Evolutionary conservation across 2,329 filamentous ascomycete genomes (phyloP).

Genomic region (Decorospora gaudefroyi): DNA sequence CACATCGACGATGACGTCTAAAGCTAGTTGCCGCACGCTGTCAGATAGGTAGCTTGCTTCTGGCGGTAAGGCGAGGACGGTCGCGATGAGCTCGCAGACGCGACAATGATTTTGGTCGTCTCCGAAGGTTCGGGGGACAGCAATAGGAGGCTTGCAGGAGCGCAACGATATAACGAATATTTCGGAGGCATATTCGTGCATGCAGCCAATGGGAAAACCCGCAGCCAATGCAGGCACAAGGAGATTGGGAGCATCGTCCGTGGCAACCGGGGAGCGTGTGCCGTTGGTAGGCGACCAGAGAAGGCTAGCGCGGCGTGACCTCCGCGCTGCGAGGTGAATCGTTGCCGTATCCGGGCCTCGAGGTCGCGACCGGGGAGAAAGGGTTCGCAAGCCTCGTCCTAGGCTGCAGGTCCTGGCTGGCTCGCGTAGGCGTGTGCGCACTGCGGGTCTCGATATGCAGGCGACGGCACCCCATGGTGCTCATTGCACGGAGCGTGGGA

Average conservation of each 20-base stretch:
- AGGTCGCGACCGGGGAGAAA: constrained; percentile 18
- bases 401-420: constrained; percentile 24
- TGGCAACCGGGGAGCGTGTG: constrained; percentile 31
- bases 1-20: constrained; percentile 10
- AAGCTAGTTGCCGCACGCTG: neutral
- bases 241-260: constrained; percentile 23
- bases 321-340: constrained; percentile 19
- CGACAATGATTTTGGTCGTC: neutral
- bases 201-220: constrained; percentile 20
- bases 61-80: too few relatives aligned
- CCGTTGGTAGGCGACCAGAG: constrained; percentile 21
- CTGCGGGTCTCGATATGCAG: constrained; percentile 30
- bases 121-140: constrained; percentile 11
- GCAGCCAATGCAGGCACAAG: constrained; percentile 10
- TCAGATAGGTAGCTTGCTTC: too few relatives aligned
- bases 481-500: constrained; percentile 10
- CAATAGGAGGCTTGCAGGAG: constrained; percentile 19
- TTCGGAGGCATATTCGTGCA: constrained; percentile 9
- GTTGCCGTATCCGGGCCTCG: constrained; percentile 21
- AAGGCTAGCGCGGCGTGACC: constrained; percentile 5
- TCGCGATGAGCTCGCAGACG: too few relatives aligned
- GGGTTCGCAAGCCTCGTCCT: constrained; percentile 27
- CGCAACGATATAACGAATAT: constrained; percentile 19
- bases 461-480: constrained; percentile 21
- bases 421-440: constrained; percentile 28